Evolutionary conservation across 108 stramenopile species (phyloP), one percentile per base, ranked within the genome.

Genomic region (Craspedostauros australis): DNA sequence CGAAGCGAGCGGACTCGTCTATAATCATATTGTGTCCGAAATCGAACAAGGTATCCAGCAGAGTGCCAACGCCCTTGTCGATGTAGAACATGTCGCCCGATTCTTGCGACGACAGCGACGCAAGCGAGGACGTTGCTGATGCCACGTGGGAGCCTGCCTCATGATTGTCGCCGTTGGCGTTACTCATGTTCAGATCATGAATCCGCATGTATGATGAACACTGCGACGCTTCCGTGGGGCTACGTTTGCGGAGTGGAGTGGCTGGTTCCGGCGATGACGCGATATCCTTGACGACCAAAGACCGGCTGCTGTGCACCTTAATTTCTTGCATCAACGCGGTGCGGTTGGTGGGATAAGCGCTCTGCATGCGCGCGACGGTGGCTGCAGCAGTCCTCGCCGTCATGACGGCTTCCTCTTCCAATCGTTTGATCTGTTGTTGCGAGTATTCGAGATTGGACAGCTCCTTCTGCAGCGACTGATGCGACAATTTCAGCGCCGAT

Each of bases 1-100:
- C 60, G 58, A 77, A 85, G 27, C 75, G 75, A 30, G 78, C 72
- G 40, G 64, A 69, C 50, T 85, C 79, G 43, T 85, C 84, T 47
- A 62, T 70, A 2, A 70, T 66, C 36, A 54, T 36, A 8, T 70
- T 54, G 25, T 63, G 56, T 12, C 77, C 79, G 22, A 71, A 57
- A 27, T 77, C 25, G 39, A 61, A 58, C 28, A 85, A 52, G 19
- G 75, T 60, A 31, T 70, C 32, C 31, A 81, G 60, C 21, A 81
- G 48, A 11, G 45, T 32, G 5, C 19, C 5, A 24, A 62, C 6
- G 25, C 58, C 27, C 16, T 53, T 29, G 23, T 54, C 66, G 6
- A 66, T 40, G 31, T 38, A 50, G 0, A 62, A 3, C 20, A 73
- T 57, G 11, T 18, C 46, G 18, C 46, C 8, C n/a, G 40, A 4